phyloP scores from a whole-genome alignment of 2,329 filamentous ascomycete species.

The Botrytis sinoallii region DNA sequence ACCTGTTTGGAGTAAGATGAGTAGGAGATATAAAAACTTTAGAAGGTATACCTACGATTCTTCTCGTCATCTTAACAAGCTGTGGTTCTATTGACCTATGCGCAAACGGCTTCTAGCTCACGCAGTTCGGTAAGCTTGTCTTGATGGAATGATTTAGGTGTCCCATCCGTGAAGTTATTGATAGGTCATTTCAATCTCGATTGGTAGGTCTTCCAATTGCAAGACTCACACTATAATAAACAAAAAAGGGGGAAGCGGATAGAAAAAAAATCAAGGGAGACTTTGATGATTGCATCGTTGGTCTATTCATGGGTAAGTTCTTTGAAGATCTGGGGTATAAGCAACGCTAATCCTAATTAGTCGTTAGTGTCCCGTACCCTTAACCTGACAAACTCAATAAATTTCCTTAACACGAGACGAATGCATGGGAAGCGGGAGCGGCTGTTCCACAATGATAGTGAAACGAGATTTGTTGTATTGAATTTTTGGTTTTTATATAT shows the following conservation, averaged over 20 bases:
- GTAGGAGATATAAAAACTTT: conserved; percentile 12
- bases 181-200: conserved; percentile 10
- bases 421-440: neutral
- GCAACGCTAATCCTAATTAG: neutral
- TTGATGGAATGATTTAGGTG: conserved; percentile 11
- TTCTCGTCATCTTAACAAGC: conserved; percentile 35
- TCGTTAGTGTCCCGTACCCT: neutral
- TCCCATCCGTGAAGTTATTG: conserved; percentile 20
- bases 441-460: neutral
- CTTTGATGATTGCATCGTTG: neutral
- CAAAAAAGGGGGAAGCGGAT: neutral
- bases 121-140: conserved; percentile 19
- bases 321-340: conserved; percentile 20
- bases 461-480: neutral
- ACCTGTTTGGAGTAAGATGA: conserved; percentile 40
- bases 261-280: neutral
- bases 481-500: neutral
- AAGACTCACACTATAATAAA: neutral
- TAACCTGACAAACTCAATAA: neutral
- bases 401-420: neutral
- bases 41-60: conserved; percentile 32
- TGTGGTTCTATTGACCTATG: conserved; percentile 16
- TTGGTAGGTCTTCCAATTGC: neutral
- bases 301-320: neutral
- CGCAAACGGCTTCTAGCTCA: conserved; percentile 20